Evolutionary conservation across 208 protist genomes (phyloP), one percentile per base, ranked within the genome.

Genomic region (Pavlovales sp.): DNA sequence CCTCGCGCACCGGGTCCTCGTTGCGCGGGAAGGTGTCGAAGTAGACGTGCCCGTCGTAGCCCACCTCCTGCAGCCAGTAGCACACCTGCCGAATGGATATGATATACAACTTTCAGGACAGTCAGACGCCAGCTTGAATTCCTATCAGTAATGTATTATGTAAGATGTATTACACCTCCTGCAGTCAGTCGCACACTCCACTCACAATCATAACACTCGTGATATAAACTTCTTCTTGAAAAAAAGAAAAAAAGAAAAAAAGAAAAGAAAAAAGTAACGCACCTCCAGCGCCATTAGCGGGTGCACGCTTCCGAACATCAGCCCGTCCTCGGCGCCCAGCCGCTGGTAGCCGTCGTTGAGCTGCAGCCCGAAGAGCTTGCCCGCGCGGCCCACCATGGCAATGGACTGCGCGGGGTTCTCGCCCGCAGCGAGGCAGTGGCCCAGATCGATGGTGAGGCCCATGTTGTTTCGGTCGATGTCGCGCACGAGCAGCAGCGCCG

Each of bases 1-100:
- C 79, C 88, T 90, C 88, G 26, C 81, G 81, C 41, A 86, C 79
- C 39, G 88, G 79, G 57, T 87, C 79, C 44, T 90, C 81, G 42
- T 90, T 90, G 5, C 88, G 42, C 5, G 88, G 88, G 44, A 90
- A 90, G 44, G 88, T 90, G 75, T 90, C 88, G 41, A 90, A 90
- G 75, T 90, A 90, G 30, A 86, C n/a, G 88, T 90, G 88, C 18
- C 88, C 88, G 26, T 41, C 39, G 81, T 83, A 90, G 34, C 79
- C 8, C 7, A 66, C 79, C 81, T 76, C 36, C 42, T 80, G 88
- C 40, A 90, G 88, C 88, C 88, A 90, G 71, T 34, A n/a, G n/a
- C 80, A 41, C 32, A 86, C 38, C 81, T 90, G n/a, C n/a, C n/a
- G n/a, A n/a, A n/a, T n/a, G n/a, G n/a, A n/a, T n/a, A n/a, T n/a